Percentiles rank a stretch among this genome's conserved stretches.
Conservation (phyloP, 2,329 filamentous ascomycete species). For the Botryotinia narcissicola region DNA sequence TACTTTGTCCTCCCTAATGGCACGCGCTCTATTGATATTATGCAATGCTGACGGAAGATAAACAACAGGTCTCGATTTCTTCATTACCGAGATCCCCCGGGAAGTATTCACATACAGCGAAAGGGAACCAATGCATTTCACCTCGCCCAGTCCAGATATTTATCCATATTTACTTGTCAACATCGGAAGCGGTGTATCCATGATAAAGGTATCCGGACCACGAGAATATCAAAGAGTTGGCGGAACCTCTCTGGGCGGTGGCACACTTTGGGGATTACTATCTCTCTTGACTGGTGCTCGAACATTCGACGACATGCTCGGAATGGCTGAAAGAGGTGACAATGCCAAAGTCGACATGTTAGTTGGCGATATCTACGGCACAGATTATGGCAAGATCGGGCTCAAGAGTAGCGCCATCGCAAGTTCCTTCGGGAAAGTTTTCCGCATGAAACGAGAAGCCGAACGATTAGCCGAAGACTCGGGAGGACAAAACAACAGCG, state of each 20-base stretch:
- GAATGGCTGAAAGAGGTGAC: constrained; percentile 85
- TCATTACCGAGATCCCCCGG: constrained; percentile 94
- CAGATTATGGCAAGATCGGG: constrained; percentile 93
- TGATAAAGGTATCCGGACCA: constrained; percentile 94
- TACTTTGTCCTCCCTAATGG: constrained; percentile 42
- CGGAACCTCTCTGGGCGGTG: constrained; percentile 89
- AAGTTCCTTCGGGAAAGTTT: constrained; percentile 94
- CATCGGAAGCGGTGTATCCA: constrained; percentile 93
- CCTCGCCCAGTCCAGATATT: constrained; percentile 72
- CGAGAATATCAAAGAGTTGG: constrained; percentile 86
- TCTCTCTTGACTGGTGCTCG: constrained; percentile 89
- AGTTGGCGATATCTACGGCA: constrained; percentile 96
- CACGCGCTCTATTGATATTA: neutral
- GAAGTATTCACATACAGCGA: constrained; percentile 98
- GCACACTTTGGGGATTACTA: constrained; percentile 95
- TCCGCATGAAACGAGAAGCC: constrained; percentile 83
- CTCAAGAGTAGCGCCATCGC: constrained; percentile 95
- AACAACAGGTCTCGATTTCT: constrained; percentile 81
- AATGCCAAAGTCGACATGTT: constrained; percentile 94
- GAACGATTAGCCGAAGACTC: constrained; percentile 76
- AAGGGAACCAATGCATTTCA: constrained; percentile 85
- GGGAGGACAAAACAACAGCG: constrained; percentile 41
- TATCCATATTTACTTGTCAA: constrained; percentile 98
- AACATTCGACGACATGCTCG: constrained; percentile 97
- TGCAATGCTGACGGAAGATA: neutral